Conservation (phyloP, 148 eudicot genomes). For the Spergularia bocconei region DNA sequence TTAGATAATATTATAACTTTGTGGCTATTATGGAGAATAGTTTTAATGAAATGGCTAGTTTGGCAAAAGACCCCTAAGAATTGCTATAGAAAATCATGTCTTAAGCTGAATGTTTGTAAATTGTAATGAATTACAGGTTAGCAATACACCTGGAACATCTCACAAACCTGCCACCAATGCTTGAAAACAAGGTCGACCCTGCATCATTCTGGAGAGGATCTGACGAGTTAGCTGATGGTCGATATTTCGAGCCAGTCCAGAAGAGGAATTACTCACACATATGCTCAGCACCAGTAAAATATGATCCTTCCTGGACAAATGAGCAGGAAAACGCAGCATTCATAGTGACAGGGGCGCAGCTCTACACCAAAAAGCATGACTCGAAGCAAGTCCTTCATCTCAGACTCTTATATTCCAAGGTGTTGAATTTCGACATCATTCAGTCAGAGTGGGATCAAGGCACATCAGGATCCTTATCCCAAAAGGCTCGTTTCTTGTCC, state of each 20-base stretch:
- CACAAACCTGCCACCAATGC: slow-evolving; percentile 48
- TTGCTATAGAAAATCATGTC: neutral
- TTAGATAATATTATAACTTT: too few relatives aligned
- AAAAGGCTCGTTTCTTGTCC: slow-evolving; percentile 45
- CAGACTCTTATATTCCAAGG: slow-evolving; percentile 53
- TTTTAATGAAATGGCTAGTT: too few relatives aligned
- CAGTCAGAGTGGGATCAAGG: slow-evolving; percentile 58
- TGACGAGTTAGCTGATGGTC: slow-evolving; percentile 42
- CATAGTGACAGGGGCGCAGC: slow-evolving; percentile 83
- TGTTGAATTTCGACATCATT: slow-evolving; percentile 34
- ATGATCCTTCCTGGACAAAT: slow-evolving; percentile 43
- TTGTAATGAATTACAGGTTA: slow-evolving; percentile 43
- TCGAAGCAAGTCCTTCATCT: slow-evolving; percentile 59
- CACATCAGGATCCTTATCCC: slow-evolving; percentile 36
- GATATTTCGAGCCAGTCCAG: slow-evolving; percentile 58
- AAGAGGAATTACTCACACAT: slow-evolving; percentile 65
- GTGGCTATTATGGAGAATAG: too few relatives aligned
- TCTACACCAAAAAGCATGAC: slow-evolving; percentile 48
- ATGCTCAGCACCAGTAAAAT: slow-evolving; percentile 63
- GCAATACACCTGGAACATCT: slow-evolving; percentile 80
- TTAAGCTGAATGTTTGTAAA: neutral
- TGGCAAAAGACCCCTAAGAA: too few relatives aligned
- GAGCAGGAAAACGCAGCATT: slow-evolving; percentile 30
- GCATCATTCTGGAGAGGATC: slow-evolving; percentile 59
- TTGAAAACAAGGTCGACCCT: slow-evolving; percentile 42